Evolutionary conservation across 1,139 yeast genomes (phyloP), one percentile per base, ranked within the genome.

Genomic region (Hansenula lynferdii): DNA sequence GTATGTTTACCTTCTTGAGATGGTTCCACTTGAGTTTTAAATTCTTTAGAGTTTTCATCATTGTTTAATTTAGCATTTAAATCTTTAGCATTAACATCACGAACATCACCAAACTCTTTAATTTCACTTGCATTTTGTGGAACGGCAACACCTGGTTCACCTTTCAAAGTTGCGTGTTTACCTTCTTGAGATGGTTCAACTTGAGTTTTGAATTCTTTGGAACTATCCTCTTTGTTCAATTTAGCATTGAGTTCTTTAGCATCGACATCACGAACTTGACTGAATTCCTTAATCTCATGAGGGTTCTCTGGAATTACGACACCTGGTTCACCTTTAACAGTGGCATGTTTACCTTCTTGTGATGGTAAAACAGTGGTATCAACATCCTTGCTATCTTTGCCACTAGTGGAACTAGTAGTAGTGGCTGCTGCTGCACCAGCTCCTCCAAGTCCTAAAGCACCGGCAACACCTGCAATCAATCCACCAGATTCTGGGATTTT

Each of bases 91-190:
- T 65, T 66, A 14, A 65, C 67, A 27, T 58, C 54, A 23, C 73
- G 64, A 31, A 79, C 70, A 47, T 77, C 72, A 25, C 58, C 50
- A 36, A 66, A 57, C 30, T 71, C 73, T 36, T 72, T 74, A 28
- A 82, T 77, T 29, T 49, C 75, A 65, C 55, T 67, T 50, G 68
- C 60, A 63, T 65, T 70, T 46, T 55, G 61, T 56, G 64, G 79
- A 59, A 65, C 67, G 43, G 57, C 76, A 57, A 64, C 67, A 39
- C 85, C 85, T 28, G 85, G 81, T 57, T 77, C 85, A 28, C 84
- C 84, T 36, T 65, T 50, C 30, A 48, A 33, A 15, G 69, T 58
- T 31, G 62, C 61, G 45, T 75, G 78, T 38, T 61, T 46, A 26
- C 69, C 72, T 50, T 75, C 82, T 21, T 61, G 45, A n/a, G 73